Evolutionary conservation across 2,329 filamentous ascomycete species (phyloP), one percentile per base, ranked within the genome.

Genomic region (Zymoseptoria brevis): DNA sequence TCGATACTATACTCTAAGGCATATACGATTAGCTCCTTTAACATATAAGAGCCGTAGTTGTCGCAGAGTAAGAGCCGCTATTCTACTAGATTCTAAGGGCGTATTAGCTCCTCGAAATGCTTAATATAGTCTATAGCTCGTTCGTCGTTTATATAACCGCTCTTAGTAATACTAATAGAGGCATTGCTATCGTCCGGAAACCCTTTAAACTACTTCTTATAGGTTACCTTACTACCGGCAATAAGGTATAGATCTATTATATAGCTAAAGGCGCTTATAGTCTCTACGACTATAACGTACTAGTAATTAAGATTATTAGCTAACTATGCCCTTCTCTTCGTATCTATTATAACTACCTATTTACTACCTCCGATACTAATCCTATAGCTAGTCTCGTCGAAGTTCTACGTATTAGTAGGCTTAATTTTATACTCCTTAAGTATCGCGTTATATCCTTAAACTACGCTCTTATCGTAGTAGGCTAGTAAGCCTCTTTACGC

Each of bases 401-500:
- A 53, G 50, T 53, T 53, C 50, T 53, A 53, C 13, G 22, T 22
- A n/a, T 53, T 53, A 16, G 16, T 16, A 53, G 50, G 21, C 21
- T 24, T 26, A 26, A 53, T 53, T 16, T 7, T 19, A 16, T 16
- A 8, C 22, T 24, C 8, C 49, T 50, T 50, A 21, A 53, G 9
- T 4, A 53, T 53, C 19, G 50, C 50, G 8, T 53, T 53, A 30
- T 22, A 53, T n/a, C 50, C 16, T n/a, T 8, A 53, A 53, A 53
- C 50, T 53, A 53, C 21, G 19, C 22, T 26, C 50, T 22, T 53
- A 53, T 53, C 13, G 22, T 7, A 2, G 30, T 26, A 21, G 50
- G 50, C 50, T 53, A 53, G 50, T 53, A 53, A 53, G 50, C 50
- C 50, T 53, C 50, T 21, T 53, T 53, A n/a, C 50, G 50, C 50